A percentile compares a stretch with the other conserved stretches of the same genome.
phyloP scores from a whole-genome alignment of 306 rosid genomes.

The Bauhinia variegata region DNA sequence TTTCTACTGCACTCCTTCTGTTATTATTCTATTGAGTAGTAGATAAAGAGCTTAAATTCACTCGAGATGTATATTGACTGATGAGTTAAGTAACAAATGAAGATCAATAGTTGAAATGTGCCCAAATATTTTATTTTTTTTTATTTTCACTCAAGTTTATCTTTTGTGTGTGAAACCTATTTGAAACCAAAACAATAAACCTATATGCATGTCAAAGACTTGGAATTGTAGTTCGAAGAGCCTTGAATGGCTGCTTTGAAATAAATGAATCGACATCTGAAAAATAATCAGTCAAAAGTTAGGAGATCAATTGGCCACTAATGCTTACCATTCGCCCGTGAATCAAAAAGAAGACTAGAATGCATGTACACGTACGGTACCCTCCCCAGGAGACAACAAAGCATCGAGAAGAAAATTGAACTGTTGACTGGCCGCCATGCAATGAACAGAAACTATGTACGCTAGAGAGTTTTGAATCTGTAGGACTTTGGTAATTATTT shows the following conservation, averaged over 20 bases:
- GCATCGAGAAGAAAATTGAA: conserved; percentile 19
- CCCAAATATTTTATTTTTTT: too few relatives aligned
- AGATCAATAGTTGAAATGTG: too few relatives aligned
- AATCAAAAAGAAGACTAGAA: conserved; percentile 5
- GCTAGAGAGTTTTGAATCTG: neutral
- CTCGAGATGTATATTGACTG: too few relatives aligned
- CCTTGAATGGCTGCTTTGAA: neutral
- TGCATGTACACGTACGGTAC: neutral
- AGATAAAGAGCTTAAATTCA: too few relatives aligned
- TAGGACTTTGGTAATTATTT: neutral
- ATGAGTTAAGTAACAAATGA: too few relatives aligned
- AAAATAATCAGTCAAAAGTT: conserved; percentile 8
- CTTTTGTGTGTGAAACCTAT: too few relatives aligned
- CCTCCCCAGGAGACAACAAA: conserved; percentile 49
- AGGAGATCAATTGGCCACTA: neutral
- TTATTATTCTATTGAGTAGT: too few relatives aligned
- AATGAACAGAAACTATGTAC: neutral
- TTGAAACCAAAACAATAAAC: neutral
- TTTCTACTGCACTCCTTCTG: too few relatives aligned
- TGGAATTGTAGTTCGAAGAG: neutral
- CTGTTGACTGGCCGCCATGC: neutral
- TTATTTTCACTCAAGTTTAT: too few relatives aligned
- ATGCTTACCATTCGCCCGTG: neutral
- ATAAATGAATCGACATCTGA: conserved; percentile 31
- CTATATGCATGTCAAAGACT: too few relatives aligned